phyloP scores from a whole-genome alignment of 225 moss, liverwort and hornwort genomes.

The Sphagnum tenellum region DNA sequence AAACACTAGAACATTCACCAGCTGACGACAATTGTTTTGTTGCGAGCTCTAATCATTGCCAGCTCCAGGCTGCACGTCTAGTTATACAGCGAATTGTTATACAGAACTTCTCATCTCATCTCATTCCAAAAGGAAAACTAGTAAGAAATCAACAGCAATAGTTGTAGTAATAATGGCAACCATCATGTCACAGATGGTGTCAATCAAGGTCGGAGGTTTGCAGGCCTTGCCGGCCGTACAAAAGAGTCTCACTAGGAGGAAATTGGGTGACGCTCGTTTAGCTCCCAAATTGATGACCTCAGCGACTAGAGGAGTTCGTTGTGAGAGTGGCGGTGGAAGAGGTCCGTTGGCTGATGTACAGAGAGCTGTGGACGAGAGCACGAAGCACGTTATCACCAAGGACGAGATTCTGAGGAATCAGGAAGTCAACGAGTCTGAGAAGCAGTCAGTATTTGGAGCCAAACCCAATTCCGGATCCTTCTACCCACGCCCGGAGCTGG shows the following conservation, averaged over 20 bases:
- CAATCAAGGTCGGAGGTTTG: neutral
- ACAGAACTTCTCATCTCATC: no score
- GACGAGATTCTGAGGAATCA: slow-evolving; percentile 1
- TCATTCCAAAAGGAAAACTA: no score
- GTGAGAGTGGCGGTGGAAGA: neutral
- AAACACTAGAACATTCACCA: no score
- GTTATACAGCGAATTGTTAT: no score
- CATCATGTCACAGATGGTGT: neutral
- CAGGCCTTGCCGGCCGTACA: neutral
- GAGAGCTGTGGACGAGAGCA: slow-evolving; percentile 1
- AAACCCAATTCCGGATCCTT: slow-evolving; percentile 3
- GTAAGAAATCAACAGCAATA: no score
- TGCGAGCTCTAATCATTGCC: no score
- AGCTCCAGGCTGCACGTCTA: no score
- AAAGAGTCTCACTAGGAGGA: neutral
- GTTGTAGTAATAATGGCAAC: neutral
- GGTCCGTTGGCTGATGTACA: neutral
- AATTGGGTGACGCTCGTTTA: neutral
- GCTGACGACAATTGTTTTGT: no score
- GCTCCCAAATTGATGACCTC: slow-evolving; percentile 4
- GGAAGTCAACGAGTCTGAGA: slow-evolving; percentile 1
- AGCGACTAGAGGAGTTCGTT: neutral
- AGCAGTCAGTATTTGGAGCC: neutral
- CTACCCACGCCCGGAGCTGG: no score
- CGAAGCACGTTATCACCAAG: neutral